Conservation (phyloP, 2,329 filamentous ascomycete species). For the Arthrobotrys iridis region DNA sequence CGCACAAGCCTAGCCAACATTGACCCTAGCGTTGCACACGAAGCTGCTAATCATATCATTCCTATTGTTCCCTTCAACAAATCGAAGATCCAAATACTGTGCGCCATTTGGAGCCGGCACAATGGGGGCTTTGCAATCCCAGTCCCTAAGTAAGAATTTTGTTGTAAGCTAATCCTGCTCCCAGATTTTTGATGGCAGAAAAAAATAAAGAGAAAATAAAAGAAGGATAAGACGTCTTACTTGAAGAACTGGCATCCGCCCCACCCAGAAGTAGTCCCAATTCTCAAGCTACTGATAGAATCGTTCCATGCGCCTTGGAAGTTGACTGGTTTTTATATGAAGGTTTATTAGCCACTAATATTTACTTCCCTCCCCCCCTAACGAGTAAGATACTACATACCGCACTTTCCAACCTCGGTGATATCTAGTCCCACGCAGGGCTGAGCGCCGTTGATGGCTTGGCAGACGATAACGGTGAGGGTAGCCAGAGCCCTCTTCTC, state of each 20-base stretch:
- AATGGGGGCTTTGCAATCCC: neutral
- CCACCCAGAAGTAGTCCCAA: constrained; percentile 4
- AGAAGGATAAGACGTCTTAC: neutral
- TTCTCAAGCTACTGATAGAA: constrained; percentile 7
- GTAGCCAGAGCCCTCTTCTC: neutral
- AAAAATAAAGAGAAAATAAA: neutral
- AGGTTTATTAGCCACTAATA: neutral
- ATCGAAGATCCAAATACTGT: constrained; percentile 6
- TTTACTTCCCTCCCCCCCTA: neutral
- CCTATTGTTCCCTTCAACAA: constrained; percentile 9
- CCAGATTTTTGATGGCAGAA: neutral
- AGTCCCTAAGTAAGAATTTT: neutral
- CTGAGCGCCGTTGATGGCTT: neutral
- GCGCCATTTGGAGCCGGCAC: constrained; percentile 4
- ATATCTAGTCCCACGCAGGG: neutral
- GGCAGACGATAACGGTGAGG: neutral
- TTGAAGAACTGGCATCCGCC: constrained; percentile 6
- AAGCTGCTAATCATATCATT: constrained; percentile 27
- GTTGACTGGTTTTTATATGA: neutral
- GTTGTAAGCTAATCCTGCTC: neutral
- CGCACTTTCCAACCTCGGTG: constrained; percentile 2
- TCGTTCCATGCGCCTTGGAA: constrained; percentile 13
- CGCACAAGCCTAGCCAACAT: neutral
- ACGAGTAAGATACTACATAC: constrained; percentile 5
- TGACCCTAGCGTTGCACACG: neutral